A percentile compares a stretch with the other conserved stretches of the same genome.
Conservation (phyloP, 257 asterid species). For the Avicennia marina region DNA sequence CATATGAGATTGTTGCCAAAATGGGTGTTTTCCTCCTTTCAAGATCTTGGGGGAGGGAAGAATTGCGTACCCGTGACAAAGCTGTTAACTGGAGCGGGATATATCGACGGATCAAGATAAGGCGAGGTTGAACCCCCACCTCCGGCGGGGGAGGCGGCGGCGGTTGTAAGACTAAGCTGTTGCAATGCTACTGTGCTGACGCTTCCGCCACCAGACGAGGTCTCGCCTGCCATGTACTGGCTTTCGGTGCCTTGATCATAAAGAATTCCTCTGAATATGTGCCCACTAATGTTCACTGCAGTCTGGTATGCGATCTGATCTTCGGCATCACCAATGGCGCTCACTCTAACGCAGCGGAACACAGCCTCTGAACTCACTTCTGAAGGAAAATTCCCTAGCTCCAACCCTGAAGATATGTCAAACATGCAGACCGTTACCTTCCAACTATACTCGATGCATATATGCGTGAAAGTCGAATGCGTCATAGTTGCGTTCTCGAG, state of each 20-base stretch:
- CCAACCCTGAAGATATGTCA: too few relatives aligned
- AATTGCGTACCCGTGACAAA: neutral
- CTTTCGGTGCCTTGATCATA: neutral
- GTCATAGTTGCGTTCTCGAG: too few relatives aligned
- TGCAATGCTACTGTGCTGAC: neutral
- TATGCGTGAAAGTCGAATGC: too few relatives aligned
- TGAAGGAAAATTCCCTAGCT: slow-evolving; percentile 69
- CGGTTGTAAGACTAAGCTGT: neutral
- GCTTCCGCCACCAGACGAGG: neutral
- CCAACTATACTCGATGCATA: neutral
- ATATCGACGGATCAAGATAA: neutral
- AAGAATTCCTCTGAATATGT: neutral
- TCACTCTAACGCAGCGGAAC: slow-evolving; percentile 83
- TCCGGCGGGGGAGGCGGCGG: neutral
- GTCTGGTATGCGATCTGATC: slow-evolving; percentile 85
- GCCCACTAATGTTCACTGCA: slow-evolving; percentile 20
- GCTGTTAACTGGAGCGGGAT: neutral
- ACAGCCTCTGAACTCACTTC: slow-evolving; percentile 71
- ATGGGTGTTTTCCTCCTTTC: too few relatives aligned
- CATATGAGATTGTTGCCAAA: too few relatives aligned
- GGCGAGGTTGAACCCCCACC: neutral
- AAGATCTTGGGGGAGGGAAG: neutral
- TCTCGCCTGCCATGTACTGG: neutral
- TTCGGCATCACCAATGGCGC: slow-evolving; percentile 62
- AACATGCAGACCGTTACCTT: too few relatives aligned